Conservation (phyloP, 2,329 filamentous ascomycete species). For the Xylariaceae sp. region DNA sequence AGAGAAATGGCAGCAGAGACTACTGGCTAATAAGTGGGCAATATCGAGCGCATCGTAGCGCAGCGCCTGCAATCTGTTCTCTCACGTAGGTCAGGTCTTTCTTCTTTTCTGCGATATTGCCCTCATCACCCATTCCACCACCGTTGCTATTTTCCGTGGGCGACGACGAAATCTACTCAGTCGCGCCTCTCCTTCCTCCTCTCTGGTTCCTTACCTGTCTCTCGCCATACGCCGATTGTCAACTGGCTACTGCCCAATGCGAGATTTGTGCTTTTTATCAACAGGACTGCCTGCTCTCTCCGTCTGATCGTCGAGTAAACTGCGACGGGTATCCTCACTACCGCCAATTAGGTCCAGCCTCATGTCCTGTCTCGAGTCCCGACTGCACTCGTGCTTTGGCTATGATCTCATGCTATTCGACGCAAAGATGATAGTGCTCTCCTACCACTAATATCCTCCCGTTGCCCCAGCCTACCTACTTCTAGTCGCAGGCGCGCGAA, state of each 20-base stretch:
- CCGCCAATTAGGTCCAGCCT: background rate
- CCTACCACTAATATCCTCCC: constrained; percentile 7
- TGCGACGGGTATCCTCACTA: background rate
- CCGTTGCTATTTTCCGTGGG: background rate
- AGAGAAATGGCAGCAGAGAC: background rate
- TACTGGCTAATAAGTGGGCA: background rate
- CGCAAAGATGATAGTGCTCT: constrained; percentile 12
- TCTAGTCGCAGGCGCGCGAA: constrained; percentile 3
- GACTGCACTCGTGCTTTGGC: constrained; percentile 1
- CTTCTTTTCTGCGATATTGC: background rate
- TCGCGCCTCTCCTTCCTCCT: constrained; percentile 4
- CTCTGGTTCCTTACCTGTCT: background rate
- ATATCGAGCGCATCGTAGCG: background rate
- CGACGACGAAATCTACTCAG: background rate
- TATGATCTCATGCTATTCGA: constrained; percentile 2
- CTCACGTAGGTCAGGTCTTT: background rate
- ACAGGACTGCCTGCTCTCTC: background rate
- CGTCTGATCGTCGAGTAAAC: background rate
- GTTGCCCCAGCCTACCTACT: constrained; percentile 4
- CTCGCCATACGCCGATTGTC: background rate
- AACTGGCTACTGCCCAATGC: constrained; percentile 5
- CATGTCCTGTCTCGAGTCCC: background rate
- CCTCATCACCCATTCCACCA: background rate
- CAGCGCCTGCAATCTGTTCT: background rate
- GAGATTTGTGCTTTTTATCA: constrained; percentile 4